Evolutionary conservation across 2,329 filamentous ascomycete genomes (phyloP), one percentile per base, ranked within the genome.

Genomic region (Lachnellula arida): DNA sequence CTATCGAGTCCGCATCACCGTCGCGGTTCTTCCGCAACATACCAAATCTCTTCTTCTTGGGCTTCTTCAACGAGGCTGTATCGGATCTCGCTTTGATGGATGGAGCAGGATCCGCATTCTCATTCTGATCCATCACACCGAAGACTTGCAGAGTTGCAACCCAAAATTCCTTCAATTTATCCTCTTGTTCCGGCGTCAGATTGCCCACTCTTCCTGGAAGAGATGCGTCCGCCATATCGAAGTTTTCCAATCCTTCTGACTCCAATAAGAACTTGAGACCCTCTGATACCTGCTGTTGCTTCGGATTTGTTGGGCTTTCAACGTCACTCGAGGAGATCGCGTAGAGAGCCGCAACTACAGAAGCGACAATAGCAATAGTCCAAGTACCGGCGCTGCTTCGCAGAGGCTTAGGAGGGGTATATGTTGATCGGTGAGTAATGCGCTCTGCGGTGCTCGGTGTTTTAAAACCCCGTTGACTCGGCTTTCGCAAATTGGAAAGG

Each of bases 111-210:
- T 62, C 64, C 14, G 54, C 46, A 22, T 63, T 58, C 39, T 70
- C 60, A 54, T 66, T 63, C n/a, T 71, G 66, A 28, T 74, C 73
- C 25, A 73, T 64, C 53, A 91, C 79, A 28, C 87, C 89, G 69
- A 88, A 91, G 46, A 96, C 78, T 60, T 88, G 86, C 63, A 95
- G 80, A 40, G 91, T 80, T 53, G 85, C 77, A 14, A 80, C 74
- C 94, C 94, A 99, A 63, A 97, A 81, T 72, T 95, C 88, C 67
- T 87, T 88, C 56, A 99, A 77, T 75, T 95, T 97, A 61, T 82
- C 81, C 67, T 96, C 90, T 74, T 99, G 86, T 60, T 97, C 92
- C 3, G 84, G 73, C n/a, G 92, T 97, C 56, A 99, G 79, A 64
- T 89, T 96, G 57, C 90, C 91, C 53, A 91, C 82, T 59, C 91